Conservation (phyloP, 805 yeast species). For the Barnettozyma wickerhamii region DNA sequence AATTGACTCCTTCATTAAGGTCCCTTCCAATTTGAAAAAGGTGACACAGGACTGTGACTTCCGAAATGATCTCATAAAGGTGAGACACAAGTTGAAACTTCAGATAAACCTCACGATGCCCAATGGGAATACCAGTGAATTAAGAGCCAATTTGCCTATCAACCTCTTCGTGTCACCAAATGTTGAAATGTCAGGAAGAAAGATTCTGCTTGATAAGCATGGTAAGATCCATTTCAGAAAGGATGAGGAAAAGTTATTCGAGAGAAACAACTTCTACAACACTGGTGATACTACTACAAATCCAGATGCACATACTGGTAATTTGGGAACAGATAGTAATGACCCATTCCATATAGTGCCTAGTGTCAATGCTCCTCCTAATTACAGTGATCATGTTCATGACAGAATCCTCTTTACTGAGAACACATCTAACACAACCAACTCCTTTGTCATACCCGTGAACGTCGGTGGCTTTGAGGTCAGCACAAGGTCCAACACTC, state of each 20-base stretch:
- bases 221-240: constrained; percentile 40
- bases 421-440: constrained; percentile 8
- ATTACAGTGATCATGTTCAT: constrained; percentile 65
- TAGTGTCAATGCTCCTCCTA: constrained; percentile 63
- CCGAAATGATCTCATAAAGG: constrained; percentile 55
- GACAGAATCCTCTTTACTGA: constrained; percentile 41
- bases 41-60: constrained; percentile 84
- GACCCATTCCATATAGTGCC: neutral
- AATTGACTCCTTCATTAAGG: constrained; percentile 48
- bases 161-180: constrained; percentile 69
- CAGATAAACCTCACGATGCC: constrained; percentile 65
- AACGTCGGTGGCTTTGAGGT: constrained; percentile 5
- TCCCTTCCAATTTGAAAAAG: constrained; percentile 68
- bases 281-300: neutral
- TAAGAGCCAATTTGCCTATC: constrained; percentile 82
- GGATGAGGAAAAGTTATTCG: constrained; percentile 30
- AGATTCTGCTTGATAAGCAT: constrained; percentile 33
- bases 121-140: constrained; percentile 79
- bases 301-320: constrained; percentile 8
- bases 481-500: neutral
- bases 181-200: constrained; percentile 49
- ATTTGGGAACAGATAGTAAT: neutral
- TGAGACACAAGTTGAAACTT: constrained; percentile 77
- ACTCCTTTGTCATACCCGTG: neutral
- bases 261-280: constrained; percentile 14